These are phyloP conservation scores for Fusarium sp. DNA, from an alignment of 2,329 filamentous ascomycete genomes.

Conservation along the genomic window DNA sequence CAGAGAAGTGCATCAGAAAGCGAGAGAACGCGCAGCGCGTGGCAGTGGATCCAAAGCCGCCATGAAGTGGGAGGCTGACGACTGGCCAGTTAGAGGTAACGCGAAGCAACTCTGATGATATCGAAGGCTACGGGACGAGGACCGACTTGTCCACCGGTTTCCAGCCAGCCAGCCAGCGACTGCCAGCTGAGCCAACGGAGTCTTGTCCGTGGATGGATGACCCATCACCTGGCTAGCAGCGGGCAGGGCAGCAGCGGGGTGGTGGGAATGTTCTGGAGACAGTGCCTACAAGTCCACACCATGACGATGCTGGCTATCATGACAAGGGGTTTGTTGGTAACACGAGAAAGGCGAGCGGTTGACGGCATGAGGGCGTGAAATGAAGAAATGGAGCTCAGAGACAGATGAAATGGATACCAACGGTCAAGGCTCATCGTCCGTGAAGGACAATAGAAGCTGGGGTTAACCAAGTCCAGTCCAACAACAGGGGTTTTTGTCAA, in stretches of 20 bases:
- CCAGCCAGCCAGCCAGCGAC: conserved; percentile 5
- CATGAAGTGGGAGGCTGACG: neutral
- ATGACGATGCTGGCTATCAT: neutral
- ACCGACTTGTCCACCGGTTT: conserved; percentile 1
- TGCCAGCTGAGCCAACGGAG: conserved; percentile 27
- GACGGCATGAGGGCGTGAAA: neutral
- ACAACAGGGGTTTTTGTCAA: conserved; percentile 31
- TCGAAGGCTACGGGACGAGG: conserved; percentile 10
- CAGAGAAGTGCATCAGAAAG: neutral
- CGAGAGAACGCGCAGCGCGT: neutral
- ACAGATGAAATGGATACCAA: neutral
- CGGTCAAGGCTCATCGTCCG: neutral
- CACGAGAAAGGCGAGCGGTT: neutral
- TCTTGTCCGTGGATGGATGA: conserved; percentile 12
- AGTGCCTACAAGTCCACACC: neutral
- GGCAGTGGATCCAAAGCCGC: conserved; percentile 2
- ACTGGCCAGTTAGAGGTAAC: conserved; percentile 1
- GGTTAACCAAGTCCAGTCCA: conserved; percentile 19
- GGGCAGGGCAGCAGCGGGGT: conserved; percentile 13
- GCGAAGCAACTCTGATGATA: conserved; percentile 12
- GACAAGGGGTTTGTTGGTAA: neutral
- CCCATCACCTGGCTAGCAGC: conserved; percentile 19
- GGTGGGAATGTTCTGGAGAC: conserved; percentile 12
- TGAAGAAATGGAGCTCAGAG: neutral
- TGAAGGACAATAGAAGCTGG: conserved; percentile 15